phyloP scores from a whole-genome alignment of 2,329 filamentous ascomycete species.

The Exophiala sideris region DNA sequence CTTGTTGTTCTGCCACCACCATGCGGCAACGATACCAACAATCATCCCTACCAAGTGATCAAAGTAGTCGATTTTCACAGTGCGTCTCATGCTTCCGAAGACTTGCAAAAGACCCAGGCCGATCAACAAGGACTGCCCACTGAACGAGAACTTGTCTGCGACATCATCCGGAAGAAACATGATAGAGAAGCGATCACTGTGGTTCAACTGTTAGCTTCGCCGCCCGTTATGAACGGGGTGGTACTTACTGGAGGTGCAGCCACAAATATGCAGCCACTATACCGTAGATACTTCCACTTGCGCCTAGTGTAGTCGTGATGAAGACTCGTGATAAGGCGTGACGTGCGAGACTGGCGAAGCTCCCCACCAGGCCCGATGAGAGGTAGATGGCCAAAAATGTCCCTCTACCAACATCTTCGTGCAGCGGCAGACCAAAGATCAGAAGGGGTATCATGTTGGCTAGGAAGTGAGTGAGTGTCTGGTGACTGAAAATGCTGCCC shows the following conservation, averaged over 20 bases:
- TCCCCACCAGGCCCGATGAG: slow-evolving; percentile 46
- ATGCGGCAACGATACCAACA: slow-evolving; percentile 33
- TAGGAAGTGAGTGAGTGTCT: slow-evolving; percentile 50
- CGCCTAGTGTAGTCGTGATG: slow-evolving; percentile 48
- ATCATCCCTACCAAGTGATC: slow-evolving; percentile 44
- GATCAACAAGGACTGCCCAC: slow-evolving; percentile 37
- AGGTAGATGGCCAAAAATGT: slow-evolving; percentile 55
- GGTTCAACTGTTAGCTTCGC: neutral
- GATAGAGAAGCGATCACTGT: slow-evolving; percentile 41
- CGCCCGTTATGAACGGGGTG: neutral
- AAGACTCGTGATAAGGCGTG: slow-evolving; percentile 45
- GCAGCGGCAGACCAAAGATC: slow-evolving; percentile 53
- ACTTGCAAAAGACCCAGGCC: slow-evolving; percentile 38
- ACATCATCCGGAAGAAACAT: slow-evolving; percentile 40
- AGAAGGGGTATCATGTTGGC: slow-evolving; percentile 55
- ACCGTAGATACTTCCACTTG: slow-evolving; percentile 50
- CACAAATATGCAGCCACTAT: slow-evolving; percentile 50
- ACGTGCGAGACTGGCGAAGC: slow-evolving; percentile 44
- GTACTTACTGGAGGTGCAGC: slow-evolving; percentile 42
- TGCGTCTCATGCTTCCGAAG: slow-evolving; percentile 32
- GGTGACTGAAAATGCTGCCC: slow-evolving; percentile 57
- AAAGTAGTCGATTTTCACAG: slow-evolving; percentile 38
- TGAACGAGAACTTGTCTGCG: slow-evolving; percentile 42
- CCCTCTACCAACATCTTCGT: slow-evolving; percentile 55
- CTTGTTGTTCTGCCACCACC: slow-evolving; percentile 17